Conservation (phyloP, 306 rosid genomes). For the Cicer arietinum region DNA sequence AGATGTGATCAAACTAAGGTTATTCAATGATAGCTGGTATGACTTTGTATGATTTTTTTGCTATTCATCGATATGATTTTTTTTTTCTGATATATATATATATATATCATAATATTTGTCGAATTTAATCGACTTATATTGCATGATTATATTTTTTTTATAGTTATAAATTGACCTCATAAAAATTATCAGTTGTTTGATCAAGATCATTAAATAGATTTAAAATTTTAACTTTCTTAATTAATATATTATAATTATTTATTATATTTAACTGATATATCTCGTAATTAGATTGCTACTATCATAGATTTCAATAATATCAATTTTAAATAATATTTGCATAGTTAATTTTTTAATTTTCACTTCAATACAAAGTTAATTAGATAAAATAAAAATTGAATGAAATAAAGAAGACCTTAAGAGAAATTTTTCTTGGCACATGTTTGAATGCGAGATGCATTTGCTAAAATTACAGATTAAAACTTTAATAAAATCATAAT, state of each 20-base stretch:
- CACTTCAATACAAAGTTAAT: conserved; percentile 57
- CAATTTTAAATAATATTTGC: no score
- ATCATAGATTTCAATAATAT: not conserved
- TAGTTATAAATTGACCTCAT: not conserved
- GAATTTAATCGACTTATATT: not conserved
- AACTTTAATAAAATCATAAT: no score
- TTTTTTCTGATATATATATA: not conserved
- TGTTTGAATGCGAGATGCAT: no score
- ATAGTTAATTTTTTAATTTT: conserved; percentile 19
- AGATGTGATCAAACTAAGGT: not conserved
- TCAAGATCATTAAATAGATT: not conserved
- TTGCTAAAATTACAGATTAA: no score
- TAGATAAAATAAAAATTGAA: not conserved
- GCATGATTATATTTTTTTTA: not conserved
- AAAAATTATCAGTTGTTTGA: not conserved
- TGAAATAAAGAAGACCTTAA: no score
- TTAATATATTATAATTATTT: not conserved
- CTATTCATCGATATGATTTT: not conserved
- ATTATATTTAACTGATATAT: not conserved
- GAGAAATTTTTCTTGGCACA: no score
- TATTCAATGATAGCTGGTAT: not conserved
- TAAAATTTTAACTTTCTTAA: not conserved
- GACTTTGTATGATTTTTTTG: not conserved
- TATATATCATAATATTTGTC: not conserved
- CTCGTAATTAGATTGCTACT: not conserved